Base-by-base conservation (phyloP, 176 grass and related monocot species). In the Eremochloa ophiuroides region DNA sequence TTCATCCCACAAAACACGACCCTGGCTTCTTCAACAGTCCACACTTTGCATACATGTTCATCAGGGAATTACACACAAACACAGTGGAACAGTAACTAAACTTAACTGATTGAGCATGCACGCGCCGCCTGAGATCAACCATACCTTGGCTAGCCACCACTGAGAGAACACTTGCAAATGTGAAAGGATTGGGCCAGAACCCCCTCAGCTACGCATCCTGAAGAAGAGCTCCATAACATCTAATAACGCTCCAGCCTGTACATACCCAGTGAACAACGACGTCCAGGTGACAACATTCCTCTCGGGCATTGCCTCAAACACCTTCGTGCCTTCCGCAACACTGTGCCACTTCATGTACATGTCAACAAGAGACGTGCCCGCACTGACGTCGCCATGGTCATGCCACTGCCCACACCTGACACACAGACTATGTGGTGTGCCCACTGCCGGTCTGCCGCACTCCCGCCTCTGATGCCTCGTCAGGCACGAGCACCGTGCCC, bases 11-110 rank as follows among this genome's bases (percentile, higher is more conserved):
- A 47, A 68, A 97, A 97, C 33, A 93, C 78, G n/a, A 59, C 44
- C 82, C 77, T 81, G 61, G 85, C 88, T 63, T 89, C 86, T 50
- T 81, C 62, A 64, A 89, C 31, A 73, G 13, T 8, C 88, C 78
- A 18, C 86, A 97, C 48, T 88, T 94, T 12, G 66, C 56, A 48
- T 94, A 94, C 91, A 91, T 94, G 80, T 86, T 94, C 71, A 94
- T 88, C 40, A 94, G 85, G 6, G 88, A 80, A 69, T 91, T 94
- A 10, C 91, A 91, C 48, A 88, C 80, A 9, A 71, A 79, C 9
- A 84, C 59, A 0, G 72, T 65, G 8, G 67, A 77, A 8, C n/a
- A 18, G 30, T 69, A 84, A 29, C 92, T 88, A 50, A 91, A 94
- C 47, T 88, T 91, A 8, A 94, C 59, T 28, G 79, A 75, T 27